Percentiles rank a stretch among this genome's conserved stretches.
Evolutionary conservation across 2,329 filamentous ascomycete genomes (phyloP).

Genomic region (Biscogniauxia mediterranea): DNA sequence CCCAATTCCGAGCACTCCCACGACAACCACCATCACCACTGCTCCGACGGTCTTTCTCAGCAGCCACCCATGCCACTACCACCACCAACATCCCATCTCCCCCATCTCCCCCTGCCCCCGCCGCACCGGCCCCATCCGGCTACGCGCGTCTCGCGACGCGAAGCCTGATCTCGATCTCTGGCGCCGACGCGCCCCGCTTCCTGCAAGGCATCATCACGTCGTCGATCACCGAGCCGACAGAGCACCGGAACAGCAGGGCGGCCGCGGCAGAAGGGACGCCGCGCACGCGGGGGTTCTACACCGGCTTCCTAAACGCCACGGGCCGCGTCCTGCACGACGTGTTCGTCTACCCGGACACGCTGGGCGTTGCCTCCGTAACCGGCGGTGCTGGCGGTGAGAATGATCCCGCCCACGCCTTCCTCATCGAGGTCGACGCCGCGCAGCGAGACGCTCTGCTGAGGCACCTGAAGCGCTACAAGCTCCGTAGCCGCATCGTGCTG

Average conservation of each 20-base stretch:
- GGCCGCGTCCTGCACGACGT: slow-evolving; percentile 86
- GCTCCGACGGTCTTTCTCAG: slow-evolving; percentile 19
- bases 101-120: slow-evolving; percentile 23
- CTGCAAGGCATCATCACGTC: slow-evolving; percentile 85
- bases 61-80: slow-evolving; percentile 18
- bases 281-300: slow-evolving; percentile 59
- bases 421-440: slow-evolving; percentile 78
- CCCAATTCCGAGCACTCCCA: not conserved
- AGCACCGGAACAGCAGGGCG: slow-evolving; percentile 2
- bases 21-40: not conserved
- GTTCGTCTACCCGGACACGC: slow-evolving; percentile 72
- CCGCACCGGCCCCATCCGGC: slow-evolving; percentile 42
- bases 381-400: slow-evolving; percentile 21
- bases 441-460: slow-evolving; percentile 62
- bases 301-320: slow-evolving; percentile 80
- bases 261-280: not conserved
- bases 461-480: slow-evolving; percentile 81
- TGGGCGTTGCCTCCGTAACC: slow-evolving; percentile 17
- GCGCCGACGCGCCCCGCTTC: slow-evolving; percentile 77
- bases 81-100: slow-evolving; percentile 22
- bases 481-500: slow-evolving; percentile 75
- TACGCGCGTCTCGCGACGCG: slow-evolving; percentile 66
- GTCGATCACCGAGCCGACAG: slow-evolving; percentile 50
- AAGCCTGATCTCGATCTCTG: slow-evolving; percentile 74
- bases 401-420: slow-evolving; percentile 51